Base-by-base conservation (phyloP, 164 flowering plant genomes). In the Annona squamosa region DNA sequence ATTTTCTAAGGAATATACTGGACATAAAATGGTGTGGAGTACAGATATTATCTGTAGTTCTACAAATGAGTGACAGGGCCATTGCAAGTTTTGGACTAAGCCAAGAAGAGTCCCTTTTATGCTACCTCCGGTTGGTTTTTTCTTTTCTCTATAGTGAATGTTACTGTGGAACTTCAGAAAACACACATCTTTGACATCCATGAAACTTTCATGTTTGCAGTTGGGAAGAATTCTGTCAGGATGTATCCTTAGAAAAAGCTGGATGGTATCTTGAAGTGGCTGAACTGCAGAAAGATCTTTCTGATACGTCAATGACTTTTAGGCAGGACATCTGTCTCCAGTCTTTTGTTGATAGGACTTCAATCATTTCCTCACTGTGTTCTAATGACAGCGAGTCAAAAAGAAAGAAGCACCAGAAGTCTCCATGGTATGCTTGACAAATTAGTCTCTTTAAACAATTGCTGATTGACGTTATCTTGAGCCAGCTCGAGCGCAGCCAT, bases 181-280 rank as follows among this genome's bases (percentile, higher is more conserved):
- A 12, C 67, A 1, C 46, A 12, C 18, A 52, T 10, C 19, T 65
- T 63, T 3, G 45, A 48, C 48, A 67, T 71, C 52, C 5, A 37
- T 73, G 19, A 61, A 48, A 44, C 26, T 71, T 65, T 13, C 5
- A 37, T 17, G 52, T 72, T 80, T 81, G 65, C 82, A 95, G 99
- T 26, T 96, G 99, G 99, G 85, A 89, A 76, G 90, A 88, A 47
- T 96, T 86, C 70, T 90, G 92, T 77, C 82, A 78, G 76, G 99
- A 96, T 84, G 84, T 84, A 64, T 84, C 91, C 16, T 7, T 91
- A 45, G 99, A 96, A 81, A 91, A 86, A 81, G 91, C 88, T 82
- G 90, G 94, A 61, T 85, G 85, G 83, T 90, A 86, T 82, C 72
- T 89, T 68, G 90, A 83, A 64, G 63, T 78, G 72, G 47, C 72